phyloP scores from a whole-genome alignment of 2,329 filamentous ascomycete genomes.

The Pseudogymnoascus verrucosus region DNA sequence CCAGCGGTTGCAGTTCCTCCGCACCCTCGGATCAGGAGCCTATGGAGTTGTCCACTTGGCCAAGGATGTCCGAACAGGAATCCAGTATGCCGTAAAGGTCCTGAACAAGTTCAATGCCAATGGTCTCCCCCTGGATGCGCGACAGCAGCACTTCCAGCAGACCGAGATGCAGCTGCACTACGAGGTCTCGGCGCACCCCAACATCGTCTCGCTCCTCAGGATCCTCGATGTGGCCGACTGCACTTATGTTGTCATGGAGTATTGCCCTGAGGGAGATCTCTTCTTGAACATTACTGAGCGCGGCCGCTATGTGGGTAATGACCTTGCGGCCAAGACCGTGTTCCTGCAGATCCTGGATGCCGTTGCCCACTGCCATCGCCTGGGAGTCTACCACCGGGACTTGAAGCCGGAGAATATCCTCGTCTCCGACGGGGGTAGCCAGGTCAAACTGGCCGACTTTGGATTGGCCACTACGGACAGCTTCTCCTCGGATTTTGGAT shows the following conservation, averaged over 20 bases:
- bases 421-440: conserved; percentile 79
- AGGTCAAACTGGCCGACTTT: conserved; percentile 95
- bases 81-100: conserved; percentile 90
- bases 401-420: conserved; percentile 97
- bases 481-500: conserved; percentile 88
- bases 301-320: conserved; percentile 87
- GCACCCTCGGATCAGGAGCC: conserved; percentile 84
- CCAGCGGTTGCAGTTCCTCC: conserved; percentile 60
- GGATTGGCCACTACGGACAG: conserved; percentile 82
- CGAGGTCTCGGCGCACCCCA: conserved; percentile 77
- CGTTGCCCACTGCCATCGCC: conserved; percentile 86
- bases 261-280: conserved; percentile 91
- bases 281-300: conserved; percentile 97
- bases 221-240: conserved; percentile 88
- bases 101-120: conserved; percentile 80
- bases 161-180: conserved; percentile 90
- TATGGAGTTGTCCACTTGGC: conserved; percentile 95
- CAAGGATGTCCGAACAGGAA: conserved; percentile 71
- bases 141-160: conserved; percentile 85
- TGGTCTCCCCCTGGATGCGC: conserved; percentile 64
- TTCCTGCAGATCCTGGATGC: conserved; percentile 96
- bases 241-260: conserved; percentile 94
- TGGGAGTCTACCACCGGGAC: conserved; percentile 94
- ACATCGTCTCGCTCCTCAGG: conserved; percentile 88
- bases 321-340: conserved; percentile 74